phyloP scores from a whole-genome alignment of 306 rosid species.

The Fragaria vesca region DNA sequence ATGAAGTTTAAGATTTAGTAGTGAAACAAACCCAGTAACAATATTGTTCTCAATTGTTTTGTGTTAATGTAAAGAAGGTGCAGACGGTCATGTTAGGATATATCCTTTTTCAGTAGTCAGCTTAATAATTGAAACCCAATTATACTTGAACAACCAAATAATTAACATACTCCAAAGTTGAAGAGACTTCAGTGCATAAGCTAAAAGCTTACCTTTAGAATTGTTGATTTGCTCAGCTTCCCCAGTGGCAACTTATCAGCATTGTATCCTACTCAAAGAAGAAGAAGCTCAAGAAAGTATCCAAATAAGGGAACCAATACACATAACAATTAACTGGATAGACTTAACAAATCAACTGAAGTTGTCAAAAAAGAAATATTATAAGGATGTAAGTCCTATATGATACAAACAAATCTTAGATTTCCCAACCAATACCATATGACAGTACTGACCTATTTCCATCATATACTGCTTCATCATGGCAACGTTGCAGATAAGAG shows the following conservation, averaged over 20 bases:
- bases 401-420: conserved; percentile 26
- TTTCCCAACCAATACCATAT: conserved; percentile 3
- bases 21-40: neutral
- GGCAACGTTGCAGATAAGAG: conserved; percentile 83
- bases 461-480: conserved; percentile 99
- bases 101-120: conserved; percentile 8
- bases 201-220: conserved; percentile 60
- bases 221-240: conserved; percentile 90
- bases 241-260: conserved; percentile 96
- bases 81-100: neutral
- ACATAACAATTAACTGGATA: neutral
- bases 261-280: conserved; percentile 70
- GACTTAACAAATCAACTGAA: neutral
- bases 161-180: neutral
- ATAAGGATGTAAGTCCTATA: neutral
- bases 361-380: neutral
- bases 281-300: neutral
- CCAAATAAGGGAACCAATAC: conserved; percentile 6
- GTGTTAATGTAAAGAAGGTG: neutral
- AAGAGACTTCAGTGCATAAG: conserved; percentile 4
- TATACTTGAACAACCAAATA: neutral
- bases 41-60: neutral
- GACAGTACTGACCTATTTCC: conserved; percentile 81
- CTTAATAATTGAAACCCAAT: neutral
- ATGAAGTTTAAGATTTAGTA: conserved; percentile 19